Percentiles rank a stretch among this genome's conserved stretches.
phyloP scores from a whole-genome alignment of 1,284 basidiomycete genomes.

The Amylostereum areolatum region DNA sequence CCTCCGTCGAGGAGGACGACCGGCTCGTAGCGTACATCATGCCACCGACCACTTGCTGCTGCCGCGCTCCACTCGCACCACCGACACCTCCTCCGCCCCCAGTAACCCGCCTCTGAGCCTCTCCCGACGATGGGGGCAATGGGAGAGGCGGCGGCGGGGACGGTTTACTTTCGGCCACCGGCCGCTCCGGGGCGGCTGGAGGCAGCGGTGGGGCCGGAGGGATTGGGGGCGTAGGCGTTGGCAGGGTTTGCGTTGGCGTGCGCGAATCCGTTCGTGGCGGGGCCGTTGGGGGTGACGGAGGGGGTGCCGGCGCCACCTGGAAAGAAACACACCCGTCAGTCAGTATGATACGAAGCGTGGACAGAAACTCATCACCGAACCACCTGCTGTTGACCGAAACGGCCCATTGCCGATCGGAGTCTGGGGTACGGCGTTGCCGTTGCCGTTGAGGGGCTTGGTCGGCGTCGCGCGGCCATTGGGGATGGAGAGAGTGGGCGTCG shows the following conservation, averaged over 20 bases:
- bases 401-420: not conserved
- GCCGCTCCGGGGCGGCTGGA: not conserved
- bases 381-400: constrained; percentile 11
- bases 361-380: constrained; percentile 15
- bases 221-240: not conserved
- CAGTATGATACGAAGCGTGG: constrained; percentile 11
- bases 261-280: constrained; percentile 1
- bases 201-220: not conserved
- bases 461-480: not conserved
- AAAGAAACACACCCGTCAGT: constrained; percentile 8
- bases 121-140: constrained; percentile 1
- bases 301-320: constrained; percentile 1
- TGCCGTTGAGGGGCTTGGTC: not conserved
- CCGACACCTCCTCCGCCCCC: constrained; percentile 1
- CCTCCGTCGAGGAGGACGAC: not conserved
- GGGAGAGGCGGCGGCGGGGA: constrained; percentile 2
- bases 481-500: not conserved
- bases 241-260: constrained; percentile 3
- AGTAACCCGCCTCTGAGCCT: not conserved
- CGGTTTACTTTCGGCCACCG: constrained; percentile 5
- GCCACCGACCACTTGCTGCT: not conserved
- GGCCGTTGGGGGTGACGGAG: not conserved
- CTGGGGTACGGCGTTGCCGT: not conserved
- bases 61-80: not conserved
- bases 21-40: not conserved